Evolutionary conservation across 768 basidiomycete species (phyloP), one percentile per base, ranked within the genome.

Genomic region (Leccinum disarticulatum): DNA sequence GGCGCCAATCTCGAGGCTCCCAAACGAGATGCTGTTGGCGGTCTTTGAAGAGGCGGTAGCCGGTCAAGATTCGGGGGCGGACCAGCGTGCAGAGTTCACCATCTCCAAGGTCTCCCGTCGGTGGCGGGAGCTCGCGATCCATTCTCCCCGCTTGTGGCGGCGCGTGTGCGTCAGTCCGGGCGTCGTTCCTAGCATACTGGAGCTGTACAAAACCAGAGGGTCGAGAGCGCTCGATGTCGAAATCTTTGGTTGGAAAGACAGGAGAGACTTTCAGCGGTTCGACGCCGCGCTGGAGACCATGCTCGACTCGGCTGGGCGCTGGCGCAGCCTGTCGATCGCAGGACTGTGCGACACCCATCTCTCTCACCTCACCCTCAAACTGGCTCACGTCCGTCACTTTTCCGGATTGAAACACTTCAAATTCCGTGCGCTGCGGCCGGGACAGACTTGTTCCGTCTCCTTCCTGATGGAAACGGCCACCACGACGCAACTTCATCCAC

Each of bases 91-190:
- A 15, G 71, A 73, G 47, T 71, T 61, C 4, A 57, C 55, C 50
- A 63, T 75, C 15, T 67, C 74, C 51, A 64, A 64, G 27, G 74
- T 75, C 11, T 74, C 70, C 25, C 74, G 66, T 43, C 65, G 71
- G 36, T 75, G 74, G 72, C 68, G 74, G 60, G 58, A 65, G 33
- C 61, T 73, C n/a, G 66, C 67, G 15, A 57, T 75, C 28, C 63
- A 74, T 52, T 69, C 70, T 22, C 65, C 74, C 6, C 68, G 70
- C 15, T 54, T 73, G 33, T 73, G 72, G 72, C 66, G 69, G 25
- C 64, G 64, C 47, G 64, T 73, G 47, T 70, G 57, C 58, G 53
- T 73, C 38, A 63, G 60, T 3, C 73, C 72, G 15, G 56, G 62
- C 15, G 46, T 65, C 22, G 55, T 63, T 4, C 66, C 63, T 1